Evolutionary conservation across 2,329 filamentous ascomycete species (phyloP), one percentile per base, ranked within the genome.

Genomic region (Rhinocladiella similis): DNA sequence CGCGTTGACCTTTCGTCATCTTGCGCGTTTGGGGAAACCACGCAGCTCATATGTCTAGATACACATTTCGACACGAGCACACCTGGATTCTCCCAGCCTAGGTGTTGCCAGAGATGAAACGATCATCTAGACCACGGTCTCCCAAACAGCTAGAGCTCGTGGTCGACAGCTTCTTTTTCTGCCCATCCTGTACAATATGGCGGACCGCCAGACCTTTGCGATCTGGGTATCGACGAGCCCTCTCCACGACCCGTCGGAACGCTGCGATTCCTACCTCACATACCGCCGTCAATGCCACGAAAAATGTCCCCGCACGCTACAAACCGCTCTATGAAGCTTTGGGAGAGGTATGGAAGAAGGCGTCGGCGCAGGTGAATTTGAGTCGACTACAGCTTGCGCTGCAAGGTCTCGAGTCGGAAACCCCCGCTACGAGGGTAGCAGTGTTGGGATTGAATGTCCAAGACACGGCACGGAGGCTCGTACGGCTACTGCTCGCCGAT

Each of bases 401-500:
- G 60, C 71, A 81, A 53, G 82, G 83, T 2, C 68, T 87, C 60
- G 82, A 83, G 65, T 77, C 75, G 20, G 73, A 79, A 46, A 71
- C 75, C 59, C 78, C 81, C 2, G 74, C 83, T 9, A 76, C 83
- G 43, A 73, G 84, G 48, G 71, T 87, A 64, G 83, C 83, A 78
- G 79, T 83, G 3, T 73, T 83, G 18, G 77, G 78, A 9, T 61
- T 82, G 52, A 76, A 79, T 48, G 75, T 79, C 59, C 74, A 77
- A 56, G 67, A 69, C 18, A 76, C 77, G 46, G 81, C 83, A 41
- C 76, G 79, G 61, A 79, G 75, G 61, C 77, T 97, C 7, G 79
- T 91, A 45, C 82, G 85, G 41, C 75, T 92, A 35, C 73, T 91
- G 12, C 75, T 91, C 1, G 86, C 87, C 1, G 89, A 92, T 70